Base-by-base conservation (phyloP, 1,284 basidiomycete species). In the Ganoderma leucocontextum region DNA sequence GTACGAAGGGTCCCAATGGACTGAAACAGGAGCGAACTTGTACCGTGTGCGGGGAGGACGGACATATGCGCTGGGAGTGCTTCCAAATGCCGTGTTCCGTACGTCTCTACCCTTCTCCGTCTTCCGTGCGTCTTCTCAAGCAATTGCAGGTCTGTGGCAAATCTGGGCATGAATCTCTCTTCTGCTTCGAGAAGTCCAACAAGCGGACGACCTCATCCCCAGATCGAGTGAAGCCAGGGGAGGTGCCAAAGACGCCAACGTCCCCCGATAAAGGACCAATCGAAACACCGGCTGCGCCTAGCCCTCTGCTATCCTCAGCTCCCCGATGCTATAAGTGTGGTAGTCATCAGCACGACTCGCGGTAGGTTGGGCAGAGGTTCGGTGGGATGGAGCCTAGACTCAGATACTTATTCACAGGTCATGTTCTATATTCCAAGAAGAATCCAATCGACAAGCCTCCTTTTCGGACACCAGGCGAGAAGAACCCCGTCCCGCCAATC, bases 61-160 rank as follows among this genome's bases (percentile, higher is more conserved):
- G 63, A 2, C 66, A 64, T 60, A 60, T 36, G n/a, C 33, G 57
- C 25, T 60, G 41, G 41, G 25, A 55, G 41, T 64, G 66, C 19
- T 4, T 41, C 39, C 36, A 35, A 10, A n/a, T 39, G 36, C 63
- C 52, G 19, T 60, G 59, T 12, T 7, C 35, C 6, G 66, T 68
- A 52, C 52, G 65, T 62, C 22, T 10, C 22, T 13, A 15, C 33
- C 8, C 5, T 13, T 35, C 13, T 38, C 2, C n/a, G 57, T 17
- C 25, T 6, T 33, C 13, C 19, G 10, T 10, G 10, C 52, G 22
- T 3, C 25, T 25, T 33, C 19, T 41, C 17, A 44, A 29, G 38
- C 25, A 7, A 22, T 35, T 5, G 29, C 25, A 64, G 63, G 47
- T 10, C 2, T 64, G 63, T 35, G 63, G 53, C 25, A 15, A 19